phyloP scores from a whole-genome alignment of 345 rosid species.

The Alliaria petiolata region DNA sequence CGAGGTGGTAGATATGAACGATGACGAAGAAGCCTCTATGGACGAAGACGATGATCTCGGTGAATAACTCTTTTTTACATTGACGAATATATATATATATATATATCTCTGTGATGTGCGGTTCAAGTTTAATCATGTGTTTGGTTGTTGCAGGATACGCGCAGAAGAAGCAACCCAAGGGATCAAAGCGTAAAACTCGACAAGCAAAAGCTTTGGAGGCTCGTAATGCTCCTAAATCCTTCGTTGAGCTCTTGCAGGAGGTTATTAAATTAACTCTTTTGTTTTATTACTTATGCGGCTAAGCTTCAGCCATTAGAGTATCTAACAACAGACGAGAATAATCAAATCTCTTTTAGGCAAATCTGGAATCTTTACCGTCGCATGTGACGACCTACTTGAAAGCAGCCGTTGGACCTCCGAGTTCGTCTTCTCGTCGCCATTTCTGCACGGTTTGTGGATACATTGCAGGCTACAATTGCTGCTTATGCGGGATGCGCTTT shows the following conservation, averaged over 20 bases:
- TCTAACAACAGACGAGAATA: too few species aligned
- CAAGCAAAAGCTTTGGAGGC: slow-evolving; percentile 96
- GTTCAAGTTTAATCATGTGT: neutral
- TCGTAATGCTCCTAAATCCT: slow-evolving; percentile 82
- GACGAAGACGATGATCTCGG: slow-evolving; percentile 92
- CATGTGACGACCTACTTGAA: slow-evolving; percentile 75
- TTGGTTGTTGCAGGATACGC: slow-evolving; percentile 44
- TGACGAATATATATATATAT: neutral
- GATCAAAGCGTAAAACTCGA: slow-evolving; percentile 87
- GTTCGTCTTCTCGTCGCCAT: slow-evolving; percentile 71
- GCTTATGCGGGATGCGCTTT: slow-evolving; percentile 79
- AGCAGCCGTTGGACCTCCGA: slow-evolving; percentile 82
- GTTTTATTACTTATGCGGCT: too few species aligned
- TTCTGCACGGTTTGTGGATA: slow-evolving; percentile 86
- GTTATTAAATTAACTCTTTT: too few species aligned
- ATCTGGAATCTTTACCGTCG: slow-evolving; percentile 74
- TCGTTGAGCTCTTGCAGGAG: slow-evolving; percentile 87
- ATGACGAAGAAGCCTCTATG: slow-evolving; percentile 86
- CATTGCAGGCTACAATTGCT: slow-evolving; percentile 67
- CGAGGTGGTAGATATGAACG: slow-evolving; percentile 60
- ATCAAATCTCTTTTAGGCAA: too few species aligned
- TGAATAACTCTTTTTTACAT: neutral
- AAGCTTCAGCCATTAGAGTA: too few species aligned
- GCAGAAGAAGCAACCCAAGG: too few species aligned
- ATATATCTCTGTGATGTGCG: neutral